Evolutionary conservation across 176 grass and related monocot genomes (phyloP).

Genomic region (Rhynchospora breviuscula): DNA sequence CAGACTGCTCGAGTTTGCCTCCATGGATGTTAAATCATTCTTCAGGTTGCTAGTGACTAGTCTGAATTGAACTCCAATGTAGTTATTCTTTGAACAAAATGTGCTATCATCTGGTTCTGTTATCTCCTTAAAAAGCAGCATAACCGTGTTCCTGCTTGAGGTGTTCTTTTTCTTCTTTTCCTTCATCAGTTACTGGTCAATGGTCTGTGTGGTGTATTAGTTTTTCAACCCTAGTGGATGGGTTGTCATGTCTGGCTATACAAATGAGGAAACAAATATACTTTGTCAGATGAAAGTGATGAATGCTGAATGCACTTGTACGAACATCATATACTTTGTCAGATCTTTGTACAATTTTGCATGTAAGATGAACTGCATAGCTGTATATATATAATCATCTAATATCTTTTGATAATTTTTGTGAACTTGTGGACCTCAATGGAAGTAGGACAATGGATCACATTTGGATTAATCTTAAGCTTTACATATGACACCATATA

Average conservation of each 20-base stretch:
- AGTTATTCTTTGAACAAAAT: neutral
- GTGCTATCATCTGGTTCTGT: neutral
- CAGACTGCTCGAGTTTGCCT: neutral
- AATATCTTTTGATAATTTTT: neutral
- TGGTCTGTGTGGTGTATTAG: neutral
- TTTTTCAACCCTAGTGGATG: neutral
- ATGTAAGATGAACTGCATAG: neutral
- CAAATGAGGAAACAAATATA: too few species aligned
- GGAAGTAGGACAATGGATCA: neutral
- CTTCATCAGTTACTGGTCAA: neutral
- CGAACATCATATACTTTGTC: conserved; percentile 5
- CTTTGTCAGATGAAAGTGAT: neutral
- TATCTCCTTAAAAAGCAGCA: neutral
- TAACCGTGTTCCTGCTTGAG: neutral
- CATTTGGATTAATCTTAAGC: neutral
- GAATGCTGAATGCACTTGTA: neutral
- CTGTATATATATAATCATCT: neutral
- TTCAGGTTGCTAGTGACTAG: neutral
- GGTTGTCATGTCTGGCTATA: neutral
- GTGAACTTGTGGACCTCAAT: neutral
- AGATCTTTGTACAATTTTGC: neutral
- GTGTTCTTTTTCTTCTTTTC: neutral
- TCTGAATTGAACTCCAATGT: neutral
- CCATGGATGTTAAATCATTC: conserved; percentile 10
- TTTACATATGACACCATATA: neutral